Conservation (phyloP, 495 filamentous ascomycete genomes). For the Tuber melanosporum region DNA sequence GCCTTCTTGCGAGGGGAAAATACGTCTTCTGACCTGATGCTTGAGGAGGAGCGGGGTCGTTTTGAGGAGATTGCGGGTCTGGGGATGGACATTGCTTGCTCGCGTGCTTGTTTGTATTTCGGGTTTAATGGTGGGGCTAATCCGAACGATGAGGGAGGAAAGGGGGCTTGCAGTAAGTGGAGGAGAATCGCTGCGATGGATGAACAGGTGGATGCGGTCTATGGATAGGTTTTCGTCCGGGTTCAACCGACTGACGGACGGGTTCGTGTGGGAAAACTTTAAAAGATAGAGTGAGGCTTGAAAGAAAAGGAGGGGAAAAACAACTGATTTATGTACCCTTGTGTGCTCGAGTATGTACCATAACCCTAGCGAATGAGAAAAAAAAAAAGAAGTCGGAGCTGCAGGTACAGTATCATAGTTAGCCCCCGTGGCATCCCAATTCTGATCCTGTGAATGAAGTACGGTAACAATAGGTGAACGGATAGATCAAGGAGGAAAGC, state of each 20-base stretch:
- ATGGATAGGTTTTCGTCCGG: not conserved
- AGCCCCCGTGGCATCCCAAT: not conserved
- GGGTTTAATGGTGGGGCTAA: not conserved
- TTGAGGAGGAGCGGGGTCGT: slow-evolving; percentile 23
- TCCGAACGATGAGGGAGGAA: not conserved
- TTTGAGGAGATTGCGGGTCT: slow-evolving; percentile 20
- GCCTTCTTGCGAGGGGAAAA: slow-evolving; percentile 19
- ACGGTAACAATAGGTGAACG: not conserved
- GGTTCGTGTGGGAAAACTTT: not conserved
- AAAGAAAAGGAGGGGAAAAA: not conserved
- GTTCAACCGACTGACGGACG: not conserved
- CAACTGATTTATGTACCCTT: not conserved
- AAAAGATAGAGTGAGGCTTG: not conserved
- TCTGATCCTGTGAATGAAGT: not conserved
- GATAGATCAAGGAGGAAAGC: not conserved
- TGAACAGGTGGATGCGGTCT: not conserved
- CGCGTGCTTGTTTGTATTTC: not conserved
- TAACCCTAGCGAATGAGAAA: not conserved
- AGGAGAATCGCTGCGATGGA: not conserved
- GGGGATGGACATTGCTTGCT: not conserved
- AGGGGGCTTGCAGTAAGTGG: not conserved
- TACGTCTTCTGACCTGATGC: slow-evolving; percentile 3
- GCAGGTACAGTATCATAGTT: not conserved
- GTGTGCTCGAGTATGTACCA: not conserved
- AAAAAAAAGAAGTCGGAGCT: not conserved